phyloP scores from a whole-genome alignment of 495 filamentous ascomycete genomes.

The Penicillium dipodomyicola region DNA sequence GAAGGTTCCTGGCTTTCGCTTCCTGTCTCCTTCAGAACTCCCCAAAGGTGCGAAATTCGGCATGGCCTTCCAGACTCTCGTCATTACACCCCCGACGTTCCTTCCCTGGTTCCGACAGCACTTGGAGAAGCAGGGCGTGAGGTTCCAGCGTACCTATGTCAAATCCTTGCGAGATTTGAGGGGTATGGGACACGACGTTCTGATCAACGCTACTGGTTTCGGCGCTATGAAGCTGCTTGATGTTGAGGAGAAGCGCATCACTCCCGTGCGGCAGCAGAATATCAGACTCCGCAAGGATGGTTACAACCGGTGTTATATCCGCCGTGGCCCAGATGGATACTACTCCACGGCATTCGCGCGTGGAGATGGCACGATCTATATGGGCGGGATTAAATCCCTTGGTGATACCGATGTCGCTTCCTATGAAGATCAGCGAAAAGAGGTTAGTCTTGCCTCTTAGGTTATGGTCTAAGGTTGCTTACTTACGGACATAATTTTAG shows the following conservation, averaged over 20 bases:
- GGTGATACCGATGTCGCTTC: no score
- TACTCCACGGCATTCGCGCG: no score
- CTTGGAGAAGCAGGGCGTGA: conserved; percentile 23
- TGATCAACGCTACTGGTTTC: conserved; percentile 24
- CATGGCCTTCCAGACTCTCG: conserved; percentile 12
- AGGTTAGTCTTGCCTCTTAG: no score
- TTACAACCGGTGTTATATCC: no score
- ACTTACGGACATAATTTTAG: no score
- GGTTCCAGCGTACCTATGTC: conserved; percentile 22
- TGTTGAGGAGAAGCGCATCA: conserved; percentile 12
- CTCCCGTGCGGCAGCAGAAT: no score
- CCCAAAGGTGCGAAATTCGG: conserved; percentile 9
- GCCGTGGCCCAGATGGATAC: no score
- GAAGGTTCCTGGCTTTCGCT: background rate
- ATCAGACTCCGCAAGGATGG: no score
- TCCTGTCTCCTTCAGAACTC: conserved; percentile 7
- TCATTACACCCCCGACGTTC: conserved; percentile 27
- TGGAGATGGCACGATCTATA: no score
- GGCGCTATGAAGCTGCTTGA: conserved; percentile 9
- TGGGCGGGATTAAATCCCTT: no score
- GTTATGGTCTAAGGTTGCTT: no score
- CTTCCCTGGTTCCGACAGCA: conserved; percentile 24
- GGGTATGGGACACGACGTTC: conserved; percentile 18
- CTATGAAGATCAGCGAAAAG: no score
- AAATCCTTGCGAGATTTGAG: conserved; percentile 26